These are phyloP conservation scores for Cryptococcus floricola DNA, from an alignment of 1,284 basidiomycete species.

Conservation along the genomic window DNA sequence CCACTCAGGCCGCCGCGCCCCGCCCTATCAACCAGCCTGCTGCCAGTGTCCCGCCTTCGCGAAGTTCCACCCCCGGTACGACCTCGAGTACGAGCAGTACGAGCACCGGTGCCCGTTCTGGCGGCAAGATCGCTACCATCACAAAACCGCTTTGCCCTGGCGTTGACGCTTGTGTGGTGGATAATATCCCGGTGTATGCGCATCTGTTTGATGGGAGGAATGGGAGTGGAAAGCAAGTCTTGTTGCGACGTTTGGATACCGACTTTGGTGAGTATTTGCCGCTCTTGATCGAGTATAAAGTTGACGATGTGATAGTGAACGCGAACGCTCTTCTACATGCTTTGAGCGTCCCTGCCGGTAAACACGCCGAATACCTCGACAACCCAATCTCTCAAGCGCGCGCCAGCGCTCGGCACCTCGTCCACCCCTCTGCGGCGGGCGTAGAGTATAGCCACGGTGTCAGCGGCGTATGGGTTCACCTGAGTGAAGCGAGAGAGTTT, in stretches of 20 bases:
- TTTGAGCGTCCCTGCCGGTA: slow-evolving; percentile 25
- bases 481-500: slow-evolving; percentile 32
- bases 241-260: slow-evolving; percentile 40
- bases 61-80: neutral
- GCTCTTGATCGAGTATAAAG: neutral
- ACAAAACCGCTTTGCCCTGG: slow-evolving; percentile 39
- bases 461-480: slow-evolving; percentile 38
- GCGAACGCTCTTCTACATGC: slow-evolving; percentile 37
- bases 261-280: slow-evolving; percentile 36
- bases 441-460: slow-evolving; percentile 33
- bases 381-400: slow-evolving; percentile 21
- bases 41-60: slow-evolving; percentile 1
- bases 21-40: slow-evolving; percentile 1
- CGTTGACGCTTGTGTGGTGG: slow-evolving; percentile 41
- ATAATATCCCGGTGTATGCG: slow-evolving; percentile 44
- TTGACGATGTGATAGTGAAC: slow-evolving; percentile 28
- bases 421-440: slow-evolving; percentile 17
- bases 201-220: slow-evolving; percentile 26
- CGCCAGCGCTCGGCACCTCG: slow-evolving; percentile 22
- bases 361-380: slow-evolving; percentile 29
- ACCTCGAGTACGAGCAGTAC: slow-evolving; percentile 2
- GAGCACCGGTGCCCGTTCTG: slow-evolving; percentile 2
- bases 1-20: slow-evolving; percentile 1
- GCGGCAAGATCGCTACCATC: slow-evolving; percentile 15
- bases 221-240: slow-evolving; percentile 18